Evolutionary conservation across 805 yeast species (phyloP).

Genomic region (Yamadazyma takamatsuzukensis): DNA sequence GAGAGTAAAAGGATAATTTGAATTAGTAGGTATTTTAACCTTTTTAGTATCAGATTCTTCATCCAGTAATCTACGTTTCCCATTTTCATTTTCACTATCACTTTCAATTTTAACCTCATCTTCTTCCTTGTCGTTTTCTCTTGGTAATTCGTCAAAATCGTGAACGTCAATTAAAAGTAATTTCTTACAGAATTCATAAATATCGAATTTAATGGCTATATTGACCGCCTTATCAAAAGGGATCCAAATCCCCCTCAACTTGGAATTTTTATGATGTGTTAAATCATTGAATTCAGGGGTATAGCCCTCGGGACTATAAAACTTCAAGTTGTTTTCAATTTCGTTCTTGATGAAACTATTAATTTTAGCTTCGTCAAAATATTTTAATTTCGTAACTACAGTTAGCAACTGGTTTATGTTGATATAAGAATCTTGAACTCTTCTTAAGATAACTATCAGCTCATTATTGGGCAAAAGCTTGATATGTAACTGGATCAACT

Average conservation of each 20-base stretch:
- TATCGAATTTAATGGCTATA: slow-evolving; percentile 36
- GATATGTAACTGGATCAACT: slow-evolving; percentile 29
- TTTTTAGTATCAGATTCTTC: slow-evolving; percentile 6
- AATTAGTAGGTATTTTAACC: slow-evolving; percentile 18
- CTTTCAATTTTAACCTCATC: slow-evolving; percentile 1
- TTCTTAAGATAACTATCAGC: slow-evolving; percentile 29
- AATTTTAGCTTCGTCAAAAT: slow-evolving; percentile 22
- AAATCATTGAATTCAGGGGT: slow-evolving; percentile 25
- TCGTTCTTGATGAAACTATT: slow-evolving; percentile 30
- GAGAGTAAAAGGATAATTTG: slow-evolving; percentile 34
- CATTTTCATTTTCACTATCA: slow-evolving; percentile 1
- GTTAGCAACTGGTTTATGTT: slow-evolving; percentile 35
- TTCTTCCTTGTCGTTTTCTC: slow-evolving; percentile 13
- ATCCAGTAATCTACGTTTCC: slow-evolving; percentile 1
- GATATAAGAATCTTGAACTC: slow-evolving; percentile 41
- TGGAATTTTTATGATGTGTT: slow-evolving; percentile 22
- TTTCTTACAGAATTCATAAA: slow-evolving; percentile 33
- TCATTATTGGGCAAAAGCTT: slow-evolving; percentile 1
- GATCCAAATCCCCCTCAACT: slow-evolving; percentile 38
- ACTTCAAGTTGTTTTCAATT: slow-evolving; percentile 29
- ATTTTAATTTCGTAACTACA: slow-evolving; percentile 27
- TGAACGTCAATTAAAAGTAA: slow-evolving; percentile 43
- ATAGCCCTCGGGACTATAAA: slow-evolving; percentile 16
- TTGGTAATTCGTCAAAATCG: slow-evolving; percentile 37
- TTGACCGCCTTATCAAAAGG: slow-evolving; percentile 42